These are phyloP conservation scores for Penicillium paxilli DNA, from an alignment of 495 filamentous ascomycete species.

Conservation along the genomic window DNA sequence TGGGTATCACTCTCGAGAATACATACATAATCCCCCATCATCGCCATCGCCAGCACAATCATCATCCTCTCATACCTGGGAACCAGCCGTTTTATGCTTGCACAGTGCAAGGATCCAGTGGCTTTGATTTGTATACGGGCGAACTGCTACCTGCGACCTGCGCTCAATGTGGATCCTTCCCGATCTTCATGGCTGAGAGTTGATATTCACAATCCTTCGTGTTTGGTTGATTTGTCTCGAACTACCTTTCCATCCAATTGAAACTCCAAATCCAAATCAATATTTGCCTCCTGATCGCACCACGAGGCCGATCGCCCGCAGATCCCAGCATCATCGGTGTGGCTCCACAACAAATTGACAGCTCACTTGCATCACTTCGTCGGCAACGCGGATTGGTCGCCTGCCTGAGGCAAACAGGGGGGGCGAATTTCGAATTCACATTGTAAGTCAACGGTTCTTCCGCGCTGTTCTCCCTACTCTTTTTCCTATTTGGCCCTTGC, in stretches of 20 bases:
- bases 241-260: not conserved
- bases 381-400: conserved; percentile 31
- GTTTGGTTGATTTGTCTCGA: not conserved
- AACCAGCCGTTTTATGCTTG: too few relatives aligned
- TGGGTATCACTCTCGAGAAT: too few relatives aligned
- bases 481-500: not conserved
- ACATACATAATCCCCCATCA: not conserved
- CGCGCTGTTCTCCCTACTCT: not conserved
- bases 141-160: not conserved
- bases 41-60: too few relatives aligned
- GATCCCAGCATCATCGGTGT: conserved; percentile 23
- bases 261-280: not conserved
- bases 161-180: not conserved
- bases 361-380: conserved; percentile 35
- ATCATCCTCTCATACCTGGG: too few relatives aligned
- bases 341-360: conserved; percentile 32
- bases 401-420: conserved; percentile 35
- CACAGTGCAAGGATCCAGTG: too few relatives aligned
- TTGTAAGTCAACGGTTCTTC: conserved; percentile 6
- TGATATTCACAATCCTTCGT: not conserved
- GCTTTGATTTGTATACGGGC: not conserved
- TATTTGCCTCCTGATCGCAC: conserved; percentile 6
- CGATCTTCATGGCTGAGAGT: not conserved
- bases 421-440: conserved; percentile 11
- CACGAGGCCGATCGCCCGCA: conserved; percentile 27